Conservation (phyloP, 331 rosid genomes). For the Acacia concinna region DNA sequence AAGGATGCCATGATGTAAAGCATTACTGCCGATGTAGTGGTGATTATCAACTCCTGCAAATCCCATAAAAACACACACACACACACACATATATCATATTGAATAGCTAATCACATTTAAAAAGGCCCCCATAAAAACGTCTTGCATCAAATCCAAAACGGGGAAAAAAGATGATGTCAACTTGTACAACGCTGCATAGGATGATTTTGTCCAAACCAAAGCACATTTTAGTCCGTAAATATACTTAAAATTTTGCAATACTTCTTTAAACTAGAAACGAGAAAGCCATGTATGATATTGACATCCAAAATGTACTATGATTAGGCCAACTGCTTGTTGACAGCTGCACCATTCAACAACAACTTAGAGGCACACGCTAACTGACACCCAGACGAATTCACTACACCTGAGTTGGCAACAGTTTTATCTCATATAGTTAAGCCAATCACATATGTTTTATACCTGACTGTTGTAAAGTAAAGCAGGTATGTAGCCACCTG, state of each 20-base stretch:
- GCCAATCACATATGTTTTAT: slow-evolving; percentile 29
- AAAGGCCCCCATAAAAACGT: not conserved
- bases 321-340: not conserved
- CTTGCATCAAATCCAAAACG: not conserved
- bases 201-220: slow-evolving; percentile 8
- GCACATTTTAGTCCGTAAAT: slow-evolving; percentile 12
- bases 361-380: not conserved
- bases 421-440: not conserved
- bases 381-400: not conserved
- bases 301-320: not conserved
- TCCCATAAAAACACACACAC: slow-evolving; percentile 12
- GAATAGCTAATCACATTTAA: not conserved
- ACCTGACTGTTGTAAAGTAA: slow-evolving; percentile 91
- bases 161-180: not conserved
- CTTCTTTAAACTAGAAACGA: not conserved
- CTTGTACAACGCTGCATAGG: not conserved
- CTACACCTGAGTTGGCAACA: slow-evolving; percentile 5
- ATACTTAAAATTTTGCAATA: not conserved
- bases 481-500: slow-evolving; percentile 69
- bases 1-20: slow-evolving; percentile 73
- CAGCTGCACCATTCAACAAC: slow-evolving; percentile 4
- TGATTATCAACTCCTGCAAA: slow-evolving; percentile 83
- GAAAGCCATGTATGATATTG: not conserved
- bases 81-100: not conserved
- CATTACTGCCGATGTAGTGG: slow-evolving; percentile 66